A percentile compares a stretch with the other conserved stretches of the same genome.
phyloP scores from a whole-genome alignment of 345 rosid genomes.

The Angophora floribunda region DNA sequence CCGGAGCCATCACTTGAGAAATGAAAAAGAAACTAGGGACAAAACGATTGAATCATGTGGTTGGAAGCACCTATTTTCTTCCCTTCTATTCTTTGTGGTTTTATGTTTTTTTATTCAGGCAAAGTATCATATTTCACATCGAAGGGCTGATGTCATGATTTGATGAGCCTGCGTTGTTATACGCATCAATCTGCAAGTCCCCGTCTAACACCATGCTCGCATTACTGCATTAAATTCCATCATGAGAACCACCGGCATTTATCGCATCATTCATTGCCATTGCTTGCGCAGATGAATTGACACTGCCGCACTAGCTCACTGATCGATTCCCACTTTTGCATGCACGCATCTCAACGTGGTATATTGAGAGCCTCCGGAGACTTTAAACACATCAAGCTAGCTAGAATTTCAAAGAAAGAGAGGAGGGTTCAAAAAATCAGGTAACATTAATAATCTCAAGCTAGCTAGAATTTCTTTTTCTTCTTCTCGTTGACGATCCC shows the following conservation, averaged over 20 bases:
- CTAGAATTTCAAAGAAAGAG: neutral
- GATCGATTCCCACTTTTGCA: neutral
- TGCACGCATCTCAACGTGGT: neutral
- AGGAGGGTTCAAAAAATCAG: neutral
- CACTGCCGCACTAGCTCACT: neutral
- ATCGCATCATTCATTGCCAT: neutral
- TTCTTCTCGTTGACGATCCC: conserved; percentile 39
- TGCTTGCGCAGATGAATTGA: neutral
- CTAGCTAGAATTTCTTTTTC: neutral
- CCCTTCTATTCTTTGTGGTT: neutral
- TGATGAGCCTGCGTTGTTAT: neutral
- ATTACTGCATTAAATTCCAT: neutral
- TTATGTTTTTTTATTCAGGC: neutral
- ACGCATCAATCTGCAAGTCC: neutral
- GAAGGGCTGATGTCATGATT: neutral
- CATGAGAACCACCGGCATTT: neutral
- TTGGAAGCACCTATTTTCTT: neutral
- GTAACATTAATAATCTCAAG: neutral
- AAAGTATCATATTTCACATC: neutral
- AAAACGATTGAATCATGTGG: neutral
- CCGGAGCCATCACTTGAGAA: neutral
- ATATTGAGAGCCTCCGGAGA: neutral
- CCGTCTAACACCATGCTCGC: neutral
- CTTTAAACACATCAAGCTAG: neutral
- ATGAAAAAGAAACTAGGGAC: neutral